Conservation (phyloP, 2,329 filamentous ascomycete genomes). For the Pseudogymnoascus sp. region DNA sequence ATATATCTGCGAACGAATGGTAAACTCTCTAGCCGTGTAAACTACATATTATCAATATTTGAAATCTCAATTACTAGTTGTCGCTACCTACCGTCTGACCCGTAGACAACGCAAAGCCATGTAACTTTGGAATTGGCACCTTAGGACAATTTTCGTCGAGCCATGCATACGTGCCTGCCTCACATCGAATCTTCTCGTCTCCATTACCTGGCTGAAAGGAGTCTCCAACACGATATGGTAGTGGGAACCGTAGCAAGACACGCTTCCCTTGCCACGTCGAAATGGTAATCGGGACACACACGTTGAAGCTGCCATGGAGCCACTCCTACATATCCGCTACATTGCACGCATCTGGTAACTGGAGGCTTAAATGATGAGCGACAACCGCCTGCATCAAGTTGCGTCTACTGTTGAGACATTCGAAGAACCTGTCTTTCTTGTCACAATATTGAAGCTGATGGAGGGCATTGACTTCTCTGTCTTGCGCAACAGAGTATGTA, state of each 20-base stretch:
- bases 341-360: constrained; percentile 14
- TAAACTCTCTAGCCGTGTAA: background rate
- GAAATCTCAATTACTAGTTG: background rate
- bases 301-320: constrained; percentile 30
- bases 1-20: background rate
- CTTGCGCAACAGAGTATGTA: constrained; percentile 3
- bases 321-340: constrained; percentile 23
- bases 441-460: constrained; percentile 13
- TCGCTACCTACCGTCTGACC: constrained; percentile 22
- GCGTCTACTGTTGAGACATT: constrained; percentile 15
- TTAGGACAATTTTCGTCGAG: constrained; percentile 30
- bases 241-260: constrained; percentile 21
- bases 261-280: constrained; percentile 13
- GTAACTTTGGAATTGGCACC: constrained; percentile 29
- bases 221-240: constrained; percentile 33
- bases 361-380: constrained; percentile 22
- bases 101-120: constrained; percentile 28
- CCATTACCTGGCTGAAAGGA: constrained; percentile 30
- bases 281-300: constrained; percentile 27
- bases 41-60: background rate
- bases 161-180: constrained; percentile 34
- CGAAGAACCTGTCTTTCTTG: constrained; percentile 19
- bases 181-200: constrained; percentile 35
- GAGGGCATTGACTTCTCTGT: background rate
- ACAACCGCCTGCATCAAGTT: constrained; percentile 22